Conservation (phyloP, 2,329 filamentous ascomycete species). For the Xylariaceae sp. region DNA sequence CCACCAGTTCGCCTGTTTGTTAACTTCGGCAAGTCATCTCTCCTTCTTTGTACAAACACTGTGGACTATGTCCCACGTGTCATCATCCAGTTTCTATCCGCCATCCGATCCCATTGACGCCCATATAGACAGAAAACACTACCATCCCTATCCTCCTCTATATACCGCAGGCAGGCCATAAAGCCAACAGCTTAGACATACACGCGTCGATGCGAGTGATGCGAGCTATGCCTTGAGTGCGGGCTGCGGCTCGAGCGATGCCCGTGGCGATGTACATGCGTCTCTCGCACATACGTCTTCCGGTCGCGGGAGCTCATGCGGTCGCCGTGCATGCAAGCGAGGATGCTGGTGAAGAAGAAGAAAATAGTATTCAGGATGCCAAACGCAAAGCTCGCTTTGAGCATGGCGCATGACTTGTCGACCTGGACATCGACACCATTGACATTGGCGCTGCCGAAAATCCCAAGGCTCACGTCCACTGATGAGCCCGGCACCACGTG, state of each 20-base stretch:
- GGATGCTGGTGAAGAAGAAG: conserved; percentile 77
- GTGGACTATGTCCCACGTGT: background rate
- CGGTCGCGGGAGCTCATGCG: conserved; percentile 44
- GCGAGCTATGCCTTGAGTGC: conserved; percentile 50
- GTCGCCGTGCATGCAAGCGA: conserved; percentile 67
- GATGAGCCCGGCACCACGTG: conserved; percentile 55
- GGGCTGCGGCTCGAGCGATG: conserved; percentile 50
- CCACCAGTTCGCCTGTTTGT: background rate
- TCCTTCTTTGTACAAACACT: background rate
- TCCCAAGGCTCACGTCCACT: conserved; percentile 66
- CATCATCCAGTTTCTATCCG: conserved; percentile 9
- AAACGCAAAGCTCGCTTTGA: conserved; percentile 88
- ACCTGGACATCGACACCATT: conserved; percentile 59
- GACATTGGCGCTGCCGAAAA: conserved; percentile 60
- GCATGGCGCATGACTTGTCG: conserved; percentile 85
- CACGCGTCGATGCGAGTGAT: conserved; percentile 55
- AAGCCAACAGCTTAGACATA: conserved; percentile 49
- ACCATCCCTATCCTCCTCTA: too few relatives aligned
- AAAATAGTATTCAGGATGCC: conserved; percentile 86
- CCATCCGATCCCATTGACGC: conserved; percentile 15
- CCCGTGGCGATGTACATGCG: conserved; percentile 53
- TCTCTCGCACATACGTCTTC: conserved; percentile 51
- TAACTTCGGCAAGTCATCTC: background rate
- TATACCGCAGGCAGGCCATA: background rate
- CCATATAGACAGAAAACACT: conserved; percentile 16